Evolutionary conservation across 192 early-diverging fungal species (phyloP), one percentile per base, ranked within the genome.

Genomic region (Funneliformis mosseae): DNA sequence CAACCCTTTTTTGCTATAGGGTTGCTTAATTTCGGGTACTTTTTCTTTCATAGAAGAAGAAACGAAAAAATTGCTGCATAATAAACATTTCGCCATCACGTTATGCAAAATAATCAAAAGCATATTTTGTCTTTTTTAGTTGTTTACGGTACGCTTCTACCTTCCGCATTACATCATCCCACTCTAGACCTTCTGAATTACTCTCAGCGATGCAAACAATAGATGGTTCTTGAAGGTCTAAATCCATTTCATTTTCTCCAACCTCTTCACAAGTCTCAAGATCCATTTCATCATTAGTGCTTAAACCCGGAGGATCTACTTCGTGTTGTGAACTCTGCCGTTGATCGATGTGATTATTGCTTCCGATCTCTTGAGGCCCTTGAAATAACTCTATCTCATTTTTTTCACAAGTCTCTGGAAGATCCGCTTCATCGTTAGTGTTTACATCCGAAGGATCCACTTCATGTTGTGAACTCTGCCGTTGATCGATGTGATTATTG

Each of bases 161-260:
- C 63, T 66, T 77, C 2, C 63, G 61, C 41, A 77, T 77, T 66
- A 77, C 41, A 42, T 8, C 1, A 45, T 62, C 41, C 76, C 61
- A 77, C 39, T 77, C 62, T 77, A 75, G 18, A 75, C 50, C 73
- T 60, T 75, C 73, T 75, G 50, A 60, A 33, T 50, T 60, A n/a
- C 41, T 33, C 73, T 75, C 27, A 61, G 18, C 21, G 41, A 75
- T 60, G 55, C 18, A 6, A 59, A 75, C 48, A 75, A 75, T 33
- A 60, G 45, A 60, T 50, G 48, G 48, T 60, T 75, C 28, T 60
- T 75, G 73, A 75, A 75, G 69, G 21, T 71, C 69, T 71, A 71
- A 71, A 43, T 48, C 55, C 18, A 60, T 75, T 33, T 75, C 21
- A 18, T 60, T 75, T 60, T 60, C 38, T 60, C 5, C 21, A 75